A percentile compares a stretch with the other conserved stretches of the same genome.
Evolutionary conservation across 2,329 filamentous ascomycete species (phyloP).

Genomic region (Arthrocladium fulminans): DNA sequence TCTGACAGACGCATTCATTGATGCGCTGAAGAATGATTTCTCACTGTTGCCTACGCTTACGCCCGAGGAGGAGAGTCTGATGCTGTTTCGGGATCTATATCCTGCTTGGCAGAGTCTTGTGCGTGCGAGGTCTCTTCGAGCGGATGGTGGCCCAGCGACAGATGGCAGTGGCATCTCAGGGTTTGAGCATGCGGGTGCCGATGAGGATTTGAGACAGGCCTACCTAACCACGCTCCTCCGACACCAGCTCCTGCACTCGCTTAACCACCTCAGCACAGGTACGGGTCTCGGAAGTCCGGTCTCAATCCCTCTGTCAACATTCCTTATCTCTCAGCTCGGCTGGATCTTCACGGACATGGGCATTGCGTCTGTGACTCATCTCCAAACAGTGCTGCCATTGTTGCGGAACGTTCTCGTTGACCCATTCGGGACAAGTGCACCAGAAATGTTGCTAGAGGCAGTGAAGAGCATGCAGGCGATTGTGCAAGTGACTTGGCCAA

Average conservation of each 20-base stretch:
- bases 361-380: constrained; percentile 32
- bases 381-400: constrained; percentile 58
- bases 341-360: constrained; percentile 27
- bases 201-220: constrained; percentile 31
- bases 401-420: constrained; percentile 57
- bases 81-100: constrained; percentile 58
- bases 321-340: constrained; percentile 28
- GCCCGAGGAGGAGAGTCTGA: constrained; percentile 59
- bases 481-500: constrained; percentile 59
- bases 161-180: neutral
- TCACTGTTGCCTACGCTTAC: constrained; percentile 69
- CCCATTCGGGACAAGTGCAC: constrained; percentile 54
- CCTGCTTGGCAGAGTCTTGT: constrained; percentile 54
- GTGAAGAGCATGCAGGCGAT: constrained; percentile 47
- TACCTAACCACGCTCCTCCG: constrained; percentile 40
- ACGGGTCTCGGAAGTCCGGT: constrained; percentile 36
- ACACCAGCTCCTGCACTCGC: constrained; percentile 35
- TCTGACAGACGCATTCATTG: constrained; percentile 37
- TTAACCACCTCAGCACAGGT: constrained; percentile 36
- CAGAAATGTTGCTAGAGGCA: constrained; percentile 47
- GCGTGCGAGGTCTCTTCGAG: constrained; percentile 28
- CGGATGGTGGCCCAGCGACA: neutral
- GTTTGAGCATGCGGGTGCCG: constrained; percentile 11
- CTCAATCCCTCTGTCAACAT: constrained; percentile 42
- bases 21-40: constrained; percentile 52